phyloP scores from a whole-genome alignment of 257 asterid genomes.

The Anisodus tanguticus region DNA sequence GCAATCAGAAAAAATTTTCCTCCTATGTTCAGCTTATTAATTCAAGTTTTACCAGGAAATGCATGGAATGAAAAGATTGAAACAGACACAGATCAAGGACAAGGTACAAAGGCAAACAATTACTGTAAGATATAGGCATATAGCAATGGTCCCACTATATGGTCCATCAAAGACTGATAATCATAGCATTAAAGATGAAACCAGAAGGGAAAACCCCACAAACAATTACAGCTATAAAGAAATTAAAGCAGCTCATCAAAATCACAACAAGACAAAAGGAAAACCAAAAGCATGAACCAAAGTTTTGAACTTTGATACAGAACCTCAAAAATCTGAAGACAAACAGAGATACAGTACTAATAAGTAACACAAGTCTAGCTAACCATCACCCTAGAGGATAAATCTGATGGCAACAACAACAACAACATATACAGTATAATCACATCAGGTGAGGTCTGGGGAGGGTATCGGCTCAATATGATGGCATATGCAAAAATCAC shows the following conservation, averaged over 20 bases:
- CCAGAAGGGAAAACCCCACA: constrained; percentile 25
- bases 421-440: too few relatives aligned
- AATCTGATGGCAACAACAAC: neutral
- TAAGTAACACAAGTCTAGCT: constrained; percentile 4
- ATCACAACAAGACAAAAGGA: constrained; percentile 25
- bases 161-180: constrained; percentile 23
- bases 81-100: constrained; percentile 11
- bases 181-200: constrained; percentile 25
- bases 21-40: constrained; percentile 26
- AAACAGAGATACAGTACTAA: neutral
- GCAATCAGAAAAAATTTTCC: constrained; percentile 18
- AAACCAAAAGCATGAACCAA: constrained; percentile 1
- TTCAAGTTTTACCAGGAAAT: constrained; percentile 34
- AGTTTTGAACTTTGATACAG: constrained; percentile 11
- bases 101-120: neutral
- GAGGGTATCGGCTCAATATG: too few relatives aligned
- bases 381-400: neutral
- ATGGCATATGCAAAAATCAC: neutral
- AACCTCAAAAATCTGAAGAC: constrained; percentile 10
- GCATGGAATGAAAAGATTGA: constrained; percentile 31
- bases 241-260: constrained; percentile 25
- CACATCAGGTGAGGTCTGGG: too few relatives aligned
- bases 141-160: neutral
- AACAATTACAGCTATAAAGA: constrained; percentile 20
- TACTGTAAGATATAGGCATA: neutral